Evolutionary conservation across 2,329 filamentous ascomycete genomes (phyloP).

Genomic region (Parastagonospora avenae): DNA sequence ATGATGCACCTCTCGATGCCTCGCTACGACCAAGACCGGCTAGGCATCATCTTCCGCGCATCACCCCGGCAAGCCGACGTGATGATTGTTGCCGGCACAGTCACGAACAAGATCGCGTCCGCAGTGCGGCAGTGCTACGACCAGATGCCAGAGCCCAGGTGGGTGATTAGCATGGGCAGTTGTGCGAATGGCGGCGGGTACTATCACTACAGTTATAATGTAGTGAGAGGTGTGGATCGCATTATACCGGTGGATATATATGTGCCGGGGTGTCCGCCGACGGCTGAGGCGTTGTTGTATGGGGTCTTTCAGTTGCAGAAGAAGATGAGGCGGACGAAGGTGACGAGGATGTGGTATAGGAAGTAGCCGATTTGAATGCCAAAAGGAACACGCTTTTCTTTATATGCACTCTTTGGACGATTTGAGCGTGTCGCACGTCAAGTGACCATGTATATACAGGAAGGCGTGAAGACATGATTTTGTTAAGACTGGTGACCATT

Average conservation of each 20-base stretch:
- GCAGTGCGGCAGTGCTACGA: slow-evolving; percentile 90
- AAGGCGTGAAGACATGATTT: too few species aligned
- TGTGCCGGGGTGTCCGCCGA: slow-evolving; percentile 73
- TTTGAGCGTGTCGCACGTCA: too few species aligned
- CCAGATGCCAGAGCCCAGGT: slow-evolving; percentile 91
- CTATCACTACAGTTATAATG: slow-evolving; percentile 85
- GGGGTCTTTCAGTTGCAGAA: slow-evolving; percentile 78
- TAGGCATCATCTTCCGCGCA: slow-evolving; percentile 90
- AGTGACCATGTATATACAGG: too few species aligned
- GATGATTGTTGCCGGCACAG: slow-evolving; percentile 91
- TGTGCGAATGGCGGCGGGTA: slow-evolving; percentile 86
- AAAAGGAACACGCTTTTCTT: too few species aligned
- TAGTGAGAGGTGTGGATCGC: slow-evolving; percentile 76
- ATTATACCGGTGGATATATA: slow-evolving; percentile 83
- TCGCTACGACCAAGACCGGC: slow-evolving; percentile 86
- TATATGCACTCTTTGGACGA: too few species aligned
- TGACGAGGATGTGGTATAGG: slow-evolving; percentile 65
- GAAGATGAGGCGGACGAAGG: slow-evolving; percentile 70
- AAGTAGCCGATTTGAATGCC: slow-evolving; percentile 42
- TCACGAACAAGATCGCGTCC: slow-evolving; percentile 96
- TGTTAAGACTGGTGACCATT: too few species aligned
- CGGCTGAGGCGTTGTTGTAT: slow-evolving; percentile 60
- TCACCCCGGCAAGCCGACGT: slow-evolving; percentile 89
- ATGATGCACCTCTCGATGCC: slow-evolving; percentile 95
- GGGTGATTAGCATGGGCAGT: slow-evolving; percentile 84